Evolutionary conservation across 2,329 filamentous ascomycete species (phyloP), one percentile per base, ranked within the genome.

Genomic region (Aspergillus transmontanensis): DNA sequence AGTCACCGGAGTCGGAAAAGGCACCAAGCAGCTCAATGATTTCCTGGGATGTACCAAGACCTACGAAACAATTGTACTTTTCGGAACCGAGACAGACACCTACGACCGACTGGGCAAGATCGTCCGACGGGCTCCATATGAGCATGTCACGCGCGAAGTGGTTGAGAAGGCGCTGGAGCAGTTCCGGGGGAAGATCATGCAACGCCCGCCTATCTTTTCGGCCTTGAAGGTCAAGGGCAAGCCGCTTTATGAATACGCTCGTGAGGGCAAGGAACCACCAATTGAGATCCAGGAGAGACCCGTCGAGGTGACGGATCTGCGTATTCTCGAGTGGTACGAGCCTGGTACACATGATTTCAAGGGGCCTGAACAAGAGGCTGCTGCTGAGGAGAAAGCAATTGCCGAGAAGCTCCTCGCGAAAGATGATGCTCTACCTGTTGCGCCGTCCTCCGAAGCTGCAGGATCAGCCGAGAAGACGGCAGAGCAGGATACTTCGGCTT

Each of bases 141-240:
- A 90, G 59, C 91, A 97, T 73, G 86, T 99, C 64, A 97, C 94
- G 7, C 86, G 85, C 60, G 88, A 91, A 58, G 83, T 85, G 71
- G 91, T 98, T 0, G 91, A 96, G 78, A 85, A 90, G 74, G 91
- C 90, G 19, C 80, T 98, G 62, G 84, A 83, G 6, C 81, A 84
- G 64, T 97, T 97, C 77, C 85, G 89, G 45, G 95, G 95, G 19
- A 90, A 90, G 70, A 93, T 93, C 72, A 89, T 91, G 82, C 95
- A 99, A 82, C 89, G 92, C 69, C 95, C 95, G 43, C 94, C 94
- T 6, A 87, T 99, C 23, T 99, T 94, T 79, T 97, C 93, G 34
- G 95, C 95, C 11, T 83, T 98, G 65, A 94, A 94, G 77, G 92
- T 97, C 78, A 87, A 97, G 69, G 95, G 95, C 2, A 97, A 97